These are phyloP conservation scores for Aquilaria sinensis DNA, from an alignment of 345 rosid species.

Conservation along the genomic window DNA sequence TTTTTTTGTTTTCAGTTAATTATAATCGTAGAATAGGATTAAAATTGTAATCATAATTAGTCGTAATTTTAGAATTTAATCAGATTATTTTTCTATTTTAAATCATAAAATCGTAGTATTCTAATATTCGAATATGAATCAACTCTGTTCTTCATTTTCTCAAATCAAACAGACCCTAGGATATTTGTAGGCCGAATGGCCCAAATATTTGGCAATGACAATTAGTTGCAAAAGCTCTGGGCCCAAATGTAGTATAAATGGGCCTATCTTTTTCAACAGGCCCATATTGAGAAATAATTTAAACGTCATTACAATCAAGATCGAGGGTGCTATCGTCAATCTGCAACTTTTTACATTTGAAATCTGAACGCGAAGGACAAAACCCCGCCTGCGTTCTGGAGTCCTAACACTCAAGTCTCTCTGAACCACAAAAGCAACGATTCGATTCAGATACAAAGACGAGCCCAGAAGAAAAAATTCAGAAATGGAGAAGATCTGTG, in stretches of 20 bases:
- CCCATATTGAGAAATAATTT: too few species aligned
- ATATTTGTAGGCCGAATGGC: not conserved
- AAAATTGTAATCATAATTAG: too few species aligned
- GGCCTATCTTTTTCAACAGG: not conserved
- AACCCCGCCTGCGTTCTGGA: slow-evolving; percentile 21
- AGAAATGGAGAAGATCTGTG: slow-evolving; percentile 86
- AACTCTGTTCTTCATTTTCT: too few species aligned
- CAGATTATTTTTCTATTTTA: too few species aligned
- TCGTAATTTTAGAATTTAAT: too few species aligned
- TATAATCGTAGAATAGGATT: too few species aligned
- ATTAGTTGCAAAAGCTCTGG: too few species aligned
- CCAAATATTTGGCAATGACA: not conserved
- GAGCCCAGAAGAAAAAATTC: not conserved
- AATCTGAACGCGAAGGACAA: not conserved
- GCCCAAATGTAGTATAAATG: too few species aligned
- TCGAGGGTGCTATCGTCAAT: slow-evolving; percentile 22
- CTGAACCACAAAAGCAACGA: not conserved
- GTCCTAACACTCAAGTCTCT: not conserved
- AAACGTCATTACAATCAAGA: not conserved
- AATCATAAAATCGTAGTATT: too few species aligned
- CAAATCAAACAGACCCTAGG: not conserved
- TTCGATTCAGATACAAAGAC: not conserved
- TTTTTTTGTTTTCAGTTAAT: too few species aligned
- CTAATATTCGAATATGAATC: too few species aligned
- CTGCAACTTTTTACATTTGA: slow-evolving; percentile 1